phyloP scores from a whole-genome alignment of 371 early-diverging fungal species.

The Rhizopus delemar region DNA sequence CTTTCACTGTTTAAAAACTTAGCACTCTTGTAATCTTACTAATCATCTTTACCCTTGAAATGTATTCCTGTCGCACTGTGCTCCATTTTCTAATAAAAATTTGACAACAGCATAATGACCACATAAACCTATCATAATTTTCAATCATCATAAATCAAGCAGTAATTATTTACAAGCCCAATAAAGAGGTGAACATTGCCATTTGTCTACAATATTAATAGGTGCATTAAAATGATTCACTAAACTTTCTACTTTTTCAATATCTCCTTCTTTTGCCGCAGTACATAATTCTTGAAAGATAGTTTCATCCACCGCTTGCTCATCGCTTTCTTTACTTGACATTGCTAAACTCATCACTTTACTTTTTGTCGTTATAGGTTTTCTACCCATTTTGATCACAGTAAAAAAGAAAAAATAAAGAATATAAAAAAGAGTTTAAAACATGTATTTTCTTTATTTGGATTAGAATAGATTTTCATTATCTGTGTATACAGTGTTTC shows the following conservation, averaged over 20 bases:
- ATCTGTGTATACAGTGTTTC: background rate
- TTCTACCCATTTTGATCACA: background rate
- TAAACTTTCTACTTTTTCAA: conserved; percentile 39
- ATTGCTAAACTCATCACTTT: conserved; percentile 9
- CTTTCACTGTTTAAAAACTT: conserved; percentile 25
- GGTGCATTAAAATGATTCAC: conserved; percentile 41
- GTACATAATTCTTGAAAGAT: conserved; percentile 42
- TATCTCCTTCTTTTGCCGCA: conserved; percentile 41
- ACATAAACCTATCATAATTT: conserved; percentile 26
- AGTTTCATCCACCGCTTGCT: conserved; percentile 1
- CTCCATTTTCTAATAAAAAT: conserved; percentile 33
- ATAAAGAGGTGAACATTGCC: conserved; percentile 46
- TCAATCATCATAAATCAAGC: background rate
- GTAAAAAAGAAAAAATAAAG: conserved; percentile 1
- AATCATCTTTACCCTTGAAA: conserved; percentile 35
- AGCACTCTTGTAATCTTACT: background rate
- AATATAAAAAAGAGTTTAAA: background rate
- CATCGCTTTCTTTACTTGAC: conserved; percentile 14
- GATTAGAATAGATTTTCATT: background rate
- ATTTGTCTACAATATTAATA: conserved; percentile 38
- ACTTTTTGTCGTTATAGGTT: conserved; percentile 1
- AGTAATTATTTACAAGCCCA: conserved; percentile 35
- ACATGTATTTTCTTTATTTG: no score
- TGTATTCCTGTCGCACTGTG: conserved; percentile 43
- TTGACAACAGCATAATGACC: conserved; percentile 37